These are phyloP conservation scores for Malus hybrid DNA, from an alignment of 331 rosid genomes.

Conservation along the genomic window DNA sequence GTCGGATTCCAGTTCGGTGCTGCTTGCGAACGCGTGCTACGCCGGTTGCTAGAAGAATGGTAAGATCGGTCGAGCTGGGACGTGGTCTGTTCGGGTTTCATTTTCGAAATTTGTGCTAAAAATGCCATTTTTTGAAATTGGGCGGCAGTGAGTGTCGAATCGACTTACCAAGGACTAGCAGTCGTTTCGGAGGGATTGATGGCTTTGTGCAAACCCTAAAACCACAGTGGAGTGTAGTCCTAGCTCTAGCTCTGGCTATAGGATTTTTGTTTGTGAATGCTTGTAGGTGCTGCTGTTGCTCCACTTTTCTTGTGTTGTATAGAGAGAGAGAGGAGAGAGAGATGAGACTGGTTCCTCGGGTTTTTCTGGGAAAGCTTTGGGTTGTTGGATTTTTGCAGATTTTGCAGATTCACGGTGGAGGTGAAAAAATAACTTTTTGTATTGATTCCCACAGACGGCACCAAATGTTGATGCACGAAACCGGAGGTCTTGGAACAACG, in stretches of 20 bases:
- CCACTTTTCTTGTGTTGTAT: background rate
- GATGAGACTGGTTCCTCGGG: no score
- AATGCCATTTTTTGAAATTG: background rate
- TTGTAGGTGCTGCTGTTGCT: conserved; percentile 8
- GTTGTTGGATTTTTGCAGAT: no score
- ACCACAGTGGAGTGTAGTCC: background rate
- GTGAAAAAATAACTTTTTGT: no score
- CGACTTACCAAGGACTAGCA: background rate
- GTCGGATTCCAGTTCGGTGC: conserved; percentile 56
- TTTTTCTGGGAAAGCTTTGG: no score
- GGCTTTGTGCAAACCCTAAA: background rate
- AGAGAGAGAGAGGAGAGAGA: background rate
- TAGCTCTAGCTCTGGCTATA: background rate
- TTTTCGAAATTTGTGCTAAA: background rate
- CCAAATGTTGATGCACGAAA: no score
- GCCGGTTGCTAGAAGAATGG: conserved; percentile 18
- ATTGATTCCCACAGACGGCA: no score
- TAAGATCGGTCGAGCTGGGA: conserved; percentile 2
- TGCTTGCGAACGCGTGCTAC: conserved; percentile 66
- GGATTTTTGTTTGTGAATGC: background rate
- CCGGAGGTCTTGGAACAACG: no score
- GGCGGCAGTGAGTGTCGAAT: background rate
- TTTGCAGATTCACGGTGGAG: no score
- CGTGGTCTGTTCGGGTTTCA: background rate
- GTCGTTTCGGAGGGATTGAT: background rate